These are phyloP conservation scores for Sequoia sempervirens DNA, from an alignment of 75 land plant species.

Conservation along the genomic window DNA sequence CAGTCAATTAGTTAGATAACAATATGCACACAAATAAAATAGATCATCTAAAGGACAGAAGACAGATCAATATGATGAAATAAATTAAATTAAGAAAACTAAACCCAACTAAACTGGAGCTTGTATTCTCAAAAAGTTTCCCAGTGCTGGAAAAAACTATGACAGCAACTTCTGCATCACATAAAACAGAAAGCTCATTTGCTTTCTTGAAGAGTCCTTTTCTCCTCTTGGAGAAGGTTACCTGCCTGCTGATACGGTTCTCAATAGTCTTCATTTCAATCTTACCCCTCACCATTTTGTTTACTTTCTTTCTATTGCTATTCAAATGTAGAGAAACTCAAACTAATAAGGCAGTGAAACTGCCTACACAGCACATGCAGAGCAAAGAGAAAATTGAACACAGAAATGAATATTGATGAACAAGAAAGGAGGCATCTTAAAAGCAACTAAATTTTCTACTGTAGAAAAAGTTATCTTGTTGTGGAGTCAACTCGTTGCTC, in stretches of 20 bases:
- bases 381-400: too few relatives aligned
- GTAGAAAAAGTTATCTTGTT: too few relatives aligned
- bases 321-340: too few relatives aligned
- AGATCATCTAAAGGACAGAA: too few relatives aligned
- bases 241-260: slow-evolving; percentile 14
- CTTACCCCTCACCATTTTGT: slow-evolving; percentile 21
- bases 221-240: slow-evolving; percentile 23
- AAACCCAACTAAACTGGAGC: background rate
- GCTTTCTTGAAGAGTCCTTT: slow-evolving; percentile 28
- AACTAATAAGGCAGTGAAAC: too few relatives aligned
- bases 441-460: too few relatives aligned
- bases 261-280: slow-evolving; percentile 28
- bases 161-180: slow-evolving; percentile 23
- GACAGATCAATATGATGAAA: too few relatives aligned
- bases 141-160: slow-evolving; percentile 29
- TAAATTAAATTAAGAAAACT: background rate
- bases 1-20: background rate
- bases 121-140: background rate
- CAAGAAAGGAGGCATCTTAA: too few relatives aligned
- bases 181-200: slow-evolving; percentile 21
- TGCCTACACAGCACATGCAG: too few relatives aligned
- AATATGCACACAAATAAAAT: too few relatives aligned
- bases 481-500: too few relatives aligned
- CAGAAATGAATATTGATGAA: too few relatives aligned
- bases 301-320: background rate